Evolutionary conservation across 495 filamentous ascomycete genomes (phyloP).

Genomic region (Niebla homalea): DNA sequence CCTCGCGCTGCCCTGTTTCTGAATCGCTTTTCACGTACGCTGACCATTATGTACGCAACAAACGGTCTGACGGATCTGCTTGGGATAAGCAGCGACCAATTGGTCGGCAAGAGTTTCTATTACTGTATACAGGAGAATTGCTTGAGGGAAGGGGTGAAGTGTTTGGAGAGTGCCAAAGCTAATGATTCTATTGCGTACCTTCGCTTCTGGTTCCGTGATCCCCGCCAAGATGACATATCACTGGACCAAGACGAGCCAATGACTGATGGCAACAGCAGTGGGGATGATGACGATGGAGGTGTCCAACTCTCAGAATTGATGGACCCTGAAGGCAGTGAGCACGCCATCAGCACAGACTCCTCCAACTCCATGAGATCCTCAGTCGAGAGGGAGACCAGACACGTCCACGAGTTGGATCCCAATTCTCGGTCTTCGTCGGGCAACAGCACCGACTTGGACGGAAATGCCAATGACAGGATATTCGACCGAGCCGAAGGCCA

Average conservation of each 20-base stretch:
- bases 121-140: conserved; percentile 70
- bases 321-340: conserved; percentile 14
- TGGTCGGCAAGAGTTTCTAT: conserved; percentile 64
- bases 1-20: conserved; percentile 76
- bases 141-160: conserved; percentile 58
- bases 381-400: conserved; percentile 5
- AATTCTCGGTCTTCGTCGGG: conserved; percentile 22
- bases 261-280: conserved; percentile 23
- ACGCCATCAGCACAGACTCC: conserved; percentile 10
- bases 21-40: conserved; percentile 72
- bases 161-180: conserved; percentile 74
- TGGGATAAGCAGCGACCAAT: conserved; percentile 50
- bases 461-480: conserved; percentile 23
- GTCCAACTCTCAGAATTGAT: conserved; percentile 20
- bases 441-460: conserved; percentile 21
- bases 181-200: conserved; percentile 90
- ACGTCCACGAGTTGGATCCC: conserved; percentile 3
- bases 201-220: conserved; percentile 78
- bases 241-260: conserved; percentile 17
- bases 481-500: conserved; percentile 23
- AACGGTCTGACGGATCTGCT: conserved; percentile 59
- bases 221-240: conserved; percentile 33
- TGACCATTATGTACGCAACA: conserved; percentile 80
- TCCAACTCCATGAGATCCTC: conserved; percentile 13
- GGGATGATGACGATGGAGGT: conserved; percentile 26